These are phyloP conservation scores for Pichia sp. DNA, from an alignment of 1,139 yeast genomes.

Conservation along the genomic window DNA sequence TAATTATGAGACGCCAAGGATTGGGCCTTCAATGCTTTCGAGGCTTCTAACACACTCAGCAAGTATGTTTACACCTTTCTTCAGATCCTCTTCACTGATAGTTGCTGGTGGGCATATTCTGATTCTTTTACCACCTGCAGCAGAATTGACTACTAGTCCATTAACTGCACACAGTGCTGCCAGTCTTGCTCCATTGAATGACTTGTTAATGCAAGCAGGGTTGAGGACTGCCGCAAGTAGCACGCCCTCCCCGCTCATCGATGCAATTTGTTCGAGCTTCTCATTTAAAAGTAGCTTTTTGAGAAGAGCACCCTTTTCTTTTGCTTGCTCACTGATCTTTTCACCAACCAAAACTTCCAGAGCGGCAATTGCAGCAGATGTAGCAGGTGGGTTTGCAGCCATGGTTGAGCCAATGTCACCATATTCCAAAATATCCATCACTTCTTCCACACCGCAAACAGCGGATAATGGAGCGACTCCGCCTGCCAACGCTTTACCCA, in stretches of 20 bases:
- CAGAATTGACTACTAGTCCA: conserved; percentile 82
- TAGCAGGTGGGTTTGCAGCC: conserved; percentile 92
- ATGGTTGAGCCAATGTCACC: conserved; percentile 95
- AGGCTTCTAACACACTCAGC: conserved; percentile 19
- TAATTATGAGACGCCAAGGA: conserved; percentile 14
- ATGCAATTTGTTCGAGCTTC: conserved; percentile 30
- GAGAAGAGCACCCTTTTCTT: conserved; percentile 60
- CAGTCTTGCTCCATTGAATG: conserved; percentile 80
- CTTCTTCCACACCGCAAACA: conserved; percentile 41
- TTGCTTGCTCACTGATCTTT: conserved; percentile 68
- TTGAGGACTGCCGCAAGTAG: conserved; percentile 84
- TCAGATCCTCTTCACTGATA: conserved; percentile 72
- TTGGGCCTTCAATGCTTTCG: conserved; percentile 18
- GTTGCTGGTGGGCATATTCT: conserved; percentile 92
- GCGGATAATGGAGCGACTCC: conserved; percentile 27
- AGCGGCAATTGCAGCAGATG: conserved; percentile 88
- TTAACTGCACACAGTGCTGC: conserved; percentile 90
- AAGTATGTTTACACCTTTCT: conserved; percentile 56
- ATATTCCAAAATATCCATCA: conserved; percentile 78
- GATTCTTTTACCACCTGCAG: conserved; percentile 86
- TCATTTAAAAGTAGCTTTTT: conserved; percentile 50
- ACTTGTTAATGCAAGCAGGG: conserved; percentile 37
- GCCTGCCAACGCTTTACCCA: conserved; percentile 28
- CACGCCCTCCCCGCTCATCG: conserved; percentile 49
- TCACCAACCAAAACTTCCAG: conserved; percentile 81